Conservation (phyloP, 768 basidiomycete genomes). For the Pilatotrama ljubarskyi region DNA sequence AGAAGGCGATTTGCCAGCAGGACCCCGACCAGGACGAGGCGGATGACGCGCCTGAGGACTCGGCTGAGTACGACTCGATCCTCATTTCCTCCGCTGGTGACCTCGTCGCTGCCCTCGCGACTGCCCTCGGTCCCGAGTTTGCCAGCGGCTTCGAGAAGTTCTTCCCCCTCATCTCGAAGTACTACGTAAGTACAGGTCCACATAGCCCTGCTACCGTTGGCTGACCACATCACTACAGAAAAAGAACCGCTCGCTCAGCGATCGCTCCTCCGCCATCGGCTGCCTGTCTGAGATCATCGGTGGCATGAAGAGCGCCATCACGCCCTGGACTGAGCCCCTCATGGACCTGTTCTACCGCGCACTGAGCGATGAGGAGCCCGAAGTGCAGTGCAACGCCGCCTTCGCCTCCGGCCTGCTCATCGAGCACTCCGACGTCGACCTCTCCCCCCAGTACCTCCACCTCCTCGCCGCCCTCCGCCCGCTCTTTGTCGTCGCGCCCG, state of each 20-base stretch:
- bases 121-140: constrained; percentile 84
- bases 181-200: constrained; percentile 64
- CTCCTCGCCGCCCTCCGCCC: constrained; percentile 80
- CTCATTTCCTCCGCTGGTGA: constrained; percentile 93
- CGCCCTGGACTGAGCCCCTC: constrained; percentile 78
- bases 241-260: constrained; percentile 82
- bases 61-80: constrained; percentile 95
- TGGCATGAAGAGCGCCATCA: constrained; percentile 85
- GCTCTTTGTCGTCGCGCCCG: constrained; percentile 67
- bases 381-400: constrained; percentile 94
- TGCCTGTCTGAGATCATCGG: constrained; percentile 94
- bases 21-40: constrained; percentile 91
- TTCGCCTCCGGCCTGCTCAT: constrained; percentile 92
- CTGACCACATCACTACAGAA: constrained; percentile 47
- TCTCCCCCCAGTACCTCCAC: constrained; percentile 76
- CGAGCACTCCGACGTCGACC: constrained; percentile 80
- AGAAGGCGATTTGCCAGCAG: constrained; percentile 95
- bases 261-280: constrained; percentile 91
- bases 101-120: constrained; percentile 86
- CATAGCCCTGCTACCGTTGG: not conserved
- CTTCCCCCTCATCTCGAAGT: constrained; percentile 87
- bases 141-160: constrained; percentile 79
- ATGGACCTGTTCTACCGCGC: constrained; percentile 84
- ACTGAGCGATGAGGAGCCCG: constrained; percentile 81
- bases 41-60: constrained; percentile 83